phyloP scores from a whole-genome alignment of 2,329 filamentous ascomycete genomes.

The Scytalidium sp. region DNA sequence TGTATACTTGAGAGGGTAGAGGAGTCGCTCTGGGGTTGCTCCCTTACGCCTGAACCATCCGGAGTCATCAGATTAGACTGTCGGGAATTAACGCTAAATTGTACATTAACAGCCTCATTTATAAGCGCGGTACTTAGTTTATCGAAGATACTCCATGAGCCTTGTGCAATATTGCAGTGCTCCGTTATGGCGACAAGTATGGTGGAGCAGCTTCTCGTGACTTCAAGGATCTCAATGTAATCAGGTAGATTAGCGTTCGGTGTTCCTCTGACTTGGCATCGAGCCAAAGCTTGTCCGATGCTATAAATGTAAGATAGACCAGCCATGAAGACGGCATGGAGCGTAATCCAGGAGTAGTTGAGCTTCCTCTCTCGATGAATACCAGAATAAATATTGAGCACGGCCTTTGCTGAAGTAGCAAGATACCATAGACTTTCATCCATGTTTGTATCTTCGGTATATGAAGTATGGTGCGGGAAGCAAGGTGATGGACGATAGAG shows the following conservation, averaged over 20 bases:
- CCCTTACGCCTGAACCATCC: not conserved
- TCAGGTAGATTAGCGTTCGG: slow-evolving; percentile 28
- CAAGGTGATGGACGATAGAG: slow-evolving; percentile 37
- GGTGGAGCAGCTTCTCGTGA: slow-evolving; percentile 39
- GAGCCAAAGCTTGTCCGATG: slow-evolving; percentile 3
- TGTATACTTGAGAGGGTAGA: not conserved
- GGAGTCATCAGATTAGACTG: not conserved
- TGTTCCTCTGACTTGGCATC: not conserved
- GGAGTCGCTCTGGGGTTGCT: not conserved
- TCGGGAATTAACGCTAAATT: slow-evolving; percentile 3
- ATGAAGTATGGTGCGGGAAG: slow-evolving; percentile 19
- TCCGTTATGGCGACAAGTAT: slow-evolving; percentile 40
- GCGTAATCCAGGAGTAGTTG: slow-evolving; percentile 45
- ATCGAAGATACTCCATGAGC: slow-evolving; percentile 40
- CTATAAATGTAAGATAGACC: slow-evolving; percentile 40
- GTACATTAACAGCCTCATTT: slow-evolving; percentile 33
- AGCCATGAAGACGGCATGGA: slow-evolving; percentile 45
- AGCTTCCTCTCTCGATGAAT: slow-evolving; percentile 40
- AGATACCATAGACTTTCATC: slow-evolving; percentile 20
- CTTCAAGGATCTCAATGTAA: slow-evolving; percentile 39
- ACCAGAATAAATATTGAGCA: slow-evolving; percentile 40
- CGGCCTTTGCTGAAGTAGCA: slow-evolving; percentile 33
- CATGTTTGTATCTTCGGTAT: slow-evolving; percentile 23
- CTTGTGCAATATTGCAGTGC: slow-evolving; percentile 34
- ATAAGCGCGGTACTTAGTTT: slow-evolving; percentile 38